These are phyloP conservation scores for Tilletia indica DNA, from an alignment of 1,284 basidiomycete species.

Conservation along the genomic window DNA sequence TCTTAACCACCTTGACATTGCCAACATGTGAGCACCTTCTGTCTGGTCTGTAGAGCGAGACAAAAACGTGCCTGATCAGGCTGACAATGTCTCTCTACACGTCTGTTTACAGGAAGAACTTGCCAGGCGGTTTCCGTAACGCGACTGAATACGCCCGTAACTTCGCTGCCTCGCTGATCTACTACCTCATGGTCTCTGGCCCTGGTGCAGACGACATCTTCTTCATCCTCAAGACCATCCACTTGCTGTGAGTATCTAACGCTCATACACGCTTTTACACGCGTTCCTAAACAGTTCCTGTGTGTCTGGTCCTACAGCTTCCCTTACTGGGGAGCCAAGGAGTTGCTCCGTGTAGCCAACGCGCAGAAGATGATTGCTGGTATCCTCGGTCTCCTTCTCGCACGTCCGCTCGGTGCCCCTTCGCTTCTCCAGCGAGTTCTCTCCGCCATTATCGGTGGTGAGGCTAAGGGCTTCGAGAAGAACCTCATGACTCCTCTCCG, in stretches of 20 bases:
- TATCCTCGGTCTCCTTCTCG: constrained; percentile 49
- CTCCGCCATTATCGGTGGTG: constrained; percentile 44
- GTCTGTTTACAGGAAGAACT: constrained; percentile 8
- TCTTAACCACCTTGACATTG: constrained; percentile 19
- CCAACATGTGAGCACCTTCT: constrained; percentile 6
- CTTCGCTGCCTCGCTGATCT: constrained; percentile 48
- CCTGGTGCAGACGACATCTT: constrained; percentile 49
- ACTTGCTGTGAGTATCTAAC: constrained; percentile 29
- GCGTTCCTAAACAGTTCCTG: no score
- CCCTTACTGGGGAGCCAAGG: constrained; percentile 55
- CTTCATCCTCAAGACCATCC: constrained; percentile 48
- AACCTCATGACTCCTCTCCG: constrained; percentile 47
- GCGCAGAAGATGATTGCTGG: constrained; percentile 51
- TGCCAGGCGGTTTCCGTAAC: constrained; percentile 20
- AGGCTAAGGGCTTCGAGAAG: constrained; percentile 44
- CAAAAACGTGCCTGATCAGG: neutral
- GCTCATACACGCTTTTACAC: neutral
- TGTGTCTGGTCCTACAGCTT: constrained; percentile 22
- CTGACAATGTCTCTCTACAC: neutral
- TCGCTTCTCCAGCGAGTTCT: constrained; percentile 53
- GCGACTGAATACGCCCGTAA: constrained; percentile 48
- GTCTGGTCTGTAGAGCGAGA: neutral
- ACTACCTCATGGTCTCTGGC: constrained; percentile 47
- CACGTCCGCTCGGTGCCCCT: constrained; percentile 51
- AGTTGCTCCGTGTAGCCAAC: constrained; percentile 49